Base-by-base conservation (phyloP, 345 rosid species). In the Jatropha curcas region DNA sequence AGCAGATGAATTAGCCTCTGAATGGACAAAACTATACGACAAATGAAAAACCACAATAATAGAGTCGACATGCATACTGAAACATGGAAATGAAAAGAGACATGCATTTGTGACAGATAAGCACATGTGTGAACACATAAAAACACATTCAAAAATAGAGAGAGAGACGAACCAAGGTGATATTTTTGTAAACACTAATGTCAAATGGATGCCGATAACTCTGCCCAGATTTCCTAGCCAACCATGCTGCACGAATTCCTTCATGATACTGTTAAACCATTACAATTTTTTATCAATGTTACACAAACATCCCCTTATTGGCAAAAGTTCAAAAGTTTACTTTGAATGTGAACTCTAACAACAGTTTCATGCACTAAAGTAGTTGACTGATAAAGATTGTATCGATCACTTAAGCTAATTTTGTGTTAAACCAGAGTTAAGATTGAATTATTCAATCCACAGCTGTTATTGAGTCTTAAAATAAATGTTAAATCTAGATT, bases 191-290 rank as follows among this genome's bases (percentile, higher is more conserved):
- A 73, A 82, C 67, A 50, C 88, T 80, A 46, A 82, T 43, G 78
- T 94, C 83, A 19, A 83, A 94, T 13, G 87, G 93, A 80, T 92
- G 89, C 59, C 79, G 79, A 74, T 84, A 92, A 82, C 79, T 82
- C 74, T 86, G 94, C 79, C 97, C 98, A 20, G 96, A 90, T 84
- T 91, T 91, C 81, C 78, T 85, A 19, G 97, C 98, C 84, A 94
- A 77, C 98, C 96, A 91, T 16, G 76, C 82, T 24, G 86, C 87
- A 34, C 90, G 82, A 73, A 75, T 82, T 73, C 89, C 90, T 81
- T 91, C 94, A 67, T 90, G 80, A 80, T 88, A 85, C 96, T 92
- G 79, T 31, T 13, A 48, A 80, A 77, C 58, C 50, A 69, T 35
- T 28, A 73, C 16, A 61, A n/a, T 2, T 57, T 34, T 20, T 64